Evolutionary conservation across 1,139 yeast genomes (phyloP), one percentile per base, ranked within the genome.

Genomic region (Nakaseomyces uthaithaninus): DNA sequence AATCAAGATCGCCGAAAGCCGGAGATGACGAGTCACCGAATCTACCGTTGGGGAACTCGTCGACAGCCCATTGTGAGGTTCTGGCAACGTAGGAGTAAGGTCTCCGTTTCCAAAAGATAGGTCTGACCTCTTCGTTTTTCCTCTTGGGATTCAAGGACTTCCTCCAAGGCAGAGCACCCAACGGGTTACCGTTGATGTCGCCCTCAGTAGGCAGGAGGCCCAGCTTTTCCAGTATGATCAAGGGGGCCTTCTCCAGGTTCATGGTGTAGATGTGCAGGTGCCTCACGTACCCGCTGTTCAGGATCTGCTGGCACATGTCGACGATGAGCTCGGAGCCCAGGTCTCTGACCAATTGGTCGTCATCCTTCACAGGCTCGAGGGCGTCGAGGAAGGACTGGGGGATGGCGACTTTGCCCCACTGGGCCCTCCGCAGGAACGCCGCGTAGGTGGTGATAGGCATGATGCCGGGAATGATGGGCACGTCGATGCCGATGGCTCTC

Each of bases 401-500:
- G 48, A 91, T 73, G 31, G 72, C 64, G 51, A 91, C 79, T 56
- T 82, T 81, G 42, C 95, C 86, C 98, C 97, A 91, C 45, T 77
- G 80, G 12, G 96, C 95, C 57, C 98, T 77, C 65, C 98, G 80
- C 49, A 86, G 64, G 59, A 91, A 91, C 3, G 95, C 79, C 27
- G 94, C 85, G 64, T 89, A 89, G 8, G 96, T 86, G 15, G 95
- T 80, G 47, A 91, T 89, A 17, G 98, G 98, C 98, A 91, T 91
- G 62, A 91, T 87, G 19, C 98, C 98, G 1, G 98, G 98, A 46
- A 91, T 82, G 51, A 91, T 84, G 30, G 97, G 97, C 42, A 84
- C 77, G 36, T 70, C 70, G 48, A 91, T 73, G n/a, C 95, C 97
- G 24, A 71, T 69, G 25, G 71, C 76, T 49, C 93, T 74, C 45